A percentile compares a stretch with the other conserved stretches of the same genome.
Evolutionary conservation across 371 early-diverging fungal species (phyloP).

Genomic region (Mycotypha africana): DNA sequence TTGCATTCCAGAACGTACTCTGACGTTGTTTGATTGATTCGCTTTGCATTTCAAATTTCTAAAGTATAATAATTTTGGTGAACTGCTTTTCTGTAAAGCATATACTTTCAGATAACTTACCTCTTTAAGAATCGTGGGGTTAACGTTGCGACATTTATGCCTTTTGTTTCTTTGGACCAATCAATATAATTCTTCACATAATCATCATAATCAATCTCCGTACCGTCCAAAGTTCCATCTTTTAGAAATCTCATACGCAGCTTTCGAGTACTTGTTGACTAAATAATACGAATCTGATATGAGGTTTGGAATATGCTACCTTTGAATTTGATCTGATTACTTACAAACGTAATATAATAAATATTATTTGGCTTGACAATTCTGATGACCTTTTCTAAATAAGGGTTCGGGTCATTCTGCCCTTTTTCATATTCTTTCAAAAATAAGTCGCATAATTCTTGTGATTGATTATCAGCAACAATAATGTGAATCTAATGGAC

Average conservation of each 20-base stretch:
- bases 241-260: too few relatives aligned
- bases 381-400: too few relatives aligned
- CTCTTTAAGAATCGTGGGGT: conserved; percentile 47
- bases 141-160: conserved; percentile 39
- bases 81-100: neutral
- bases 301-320: too few relatives aligned
- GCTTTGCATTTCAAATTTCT: conserved; percentile 15
- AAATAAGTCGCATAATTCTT: conserved; percentile 15
- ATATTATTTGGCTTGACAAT: too few relatives aligned
- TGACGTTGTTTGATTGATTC: conserved; percentile 19
- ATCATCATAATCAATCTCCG: conserved; percentile 82
- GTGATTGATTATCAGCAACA: conserved; percentile 17
- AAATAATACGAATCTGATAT: too few relatives aligned
- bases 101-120: neutral
- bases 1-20: conserved; percentile 55
- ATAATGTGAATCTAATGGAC: conserved; percentile 16
- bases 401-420: too few relatives aligned
- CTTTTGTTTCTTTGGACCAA: conserved; percentile 62
- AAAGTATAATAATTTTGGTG: neutral
- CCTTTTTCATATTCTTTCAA: too few relatives aligned
- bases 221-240: too few relatives aligned
- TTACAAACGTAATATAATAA: conserved; percentile 75
- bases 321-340: too few relatives aligned
- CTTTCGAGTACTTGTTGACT: too few relatives aligned
- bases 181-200: conserved; percentile 85